A percentile compares a stretch with the other conserved stretches of the same genome.
Conservation (phyloP, 2,329 filamentous ascomycete species). For the Cladorrhinum sp. region DNA sequence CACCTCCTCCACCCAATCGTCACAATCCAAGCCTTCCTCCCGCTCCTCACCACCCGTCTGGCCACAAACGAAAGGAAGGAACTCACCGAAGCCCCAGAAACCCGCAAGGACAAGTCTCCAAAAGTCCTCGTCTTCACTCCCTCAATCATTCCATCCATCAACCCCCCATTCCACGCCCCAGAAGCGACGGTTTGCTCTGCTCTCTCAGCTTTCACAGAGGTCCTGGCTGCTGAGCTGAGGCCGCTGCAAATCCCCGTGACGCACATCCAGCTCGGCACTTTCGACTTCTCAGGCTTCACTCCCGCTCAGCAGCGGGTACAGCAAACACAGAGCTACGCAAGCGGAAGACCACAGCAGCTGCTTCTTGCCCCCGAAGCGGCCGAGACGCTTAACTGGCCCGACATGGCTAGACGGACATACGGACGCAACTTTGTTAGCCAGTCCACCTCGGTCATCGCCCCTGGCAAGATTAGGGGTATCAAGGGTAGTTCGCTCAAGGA, state of each 20-base stretch:
- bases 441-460: conserved; percentile 53
- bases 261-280: conserved; percentile 86
- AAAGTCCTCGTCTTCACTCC: conserved; percentile 77
- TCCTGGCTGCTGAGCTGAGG: conserved; percentile 73
- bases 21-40: conserved; percentile 85
- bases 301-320: conserved; percentile 35
- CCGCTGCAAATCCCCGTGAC: conserved; percentile 75
- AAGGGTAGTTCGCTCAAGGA: conserved; percentile 71
- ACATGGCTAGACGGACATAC: conserved; percentile 58
- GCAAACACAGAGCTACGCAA: not conserved
- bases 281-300: conserved; percentile 73
- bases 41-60: conserved; percentile 64
- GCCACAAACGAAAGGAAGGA: conserved; percentile 40
- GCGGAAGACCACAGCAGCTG: conserved; percentile 30
- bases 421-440: conserved; percentile 59
- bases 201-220: conserved; percentile 79
- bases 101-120: conserved; percentile 49
- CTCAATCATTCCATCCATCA: conserved; percentile 74
- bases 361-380: conserved; percentile 46
- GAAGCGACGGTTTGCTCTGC: conserved; percentile 84
- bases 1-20: conserved; percentile 87
- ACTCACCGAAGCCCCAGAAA: conserved; percentile 29
- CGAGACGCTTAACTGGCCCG: conserved; percentile 63
- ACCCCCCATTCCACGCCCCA: conserved; percentile 76
- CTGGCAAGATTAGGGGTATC: conserved; percentile 55